Conservation (phyloP, 495 filamentous ascomycete genomes). For the Cercophora scortea region DNA sequence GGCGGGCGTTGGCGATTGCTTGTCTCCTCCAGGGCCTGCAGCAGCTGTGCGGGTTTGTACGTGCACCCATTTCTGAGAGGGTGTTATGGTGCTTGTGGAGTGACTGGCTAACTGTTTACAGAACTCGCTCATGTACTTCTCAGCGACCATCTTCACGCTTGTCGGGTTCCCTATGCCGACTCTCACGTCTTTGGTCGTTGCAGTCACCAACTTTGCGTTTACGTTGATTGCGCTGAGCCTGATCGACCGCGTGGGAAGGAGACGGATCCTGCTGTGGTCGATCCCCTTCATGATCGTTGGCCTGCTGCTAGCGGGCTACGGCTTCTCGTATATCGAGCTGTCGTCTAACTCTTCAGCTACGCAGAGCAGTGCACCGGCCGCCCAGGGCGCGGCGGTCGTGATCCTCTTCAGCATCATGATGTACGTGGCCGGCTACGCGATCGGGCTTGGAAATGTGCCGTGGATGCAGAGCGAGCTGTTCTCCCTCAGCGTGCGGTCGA, state of each 20-base stretch:
- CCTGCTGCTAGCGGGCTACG: slow-evolving; percentile 55
- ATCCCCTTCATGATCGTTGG: slow-evolving; percentile 76
- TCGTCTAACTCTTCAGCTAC: slow-evolving; percentile 17
- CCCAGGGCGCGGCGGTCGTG: slow-evolving; percentile 35
- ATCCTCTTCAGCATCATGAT: slow-evolving; percentile 66
- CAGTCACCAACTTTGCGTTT: slow-evolving; percentile 74
- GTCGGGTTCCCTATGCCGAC: slow-evolving; percentile 76
- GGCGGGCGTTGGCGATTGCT: slow-evolving; percentile 73
- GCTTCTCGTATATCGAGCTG: slow-evolving; percentile 55
- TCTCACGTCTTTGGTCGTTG: slow-evolving; percentile 71
- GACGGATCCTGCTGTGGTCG: slow-evolving; percentile 75
- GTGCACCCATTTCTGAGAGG: slow-evolving; percentile 13
- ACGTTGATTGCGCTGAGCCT: slow-evolving; percentile 67
- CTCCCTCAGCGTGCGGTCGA: slow-evolving; percentile 68
- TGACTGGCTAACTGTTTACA: slow-evolving; percentile 18
- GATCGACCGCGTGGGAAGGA: slow-evolving; percentile 75
- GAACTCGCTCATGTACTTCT: slow-evolving; percentile 95
- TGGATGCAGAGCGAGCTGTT: slow-evolving; percentile 95
- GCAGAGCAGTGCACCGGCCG: background rate
- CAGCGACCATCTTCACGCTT: slow-evolving; percentile 78
- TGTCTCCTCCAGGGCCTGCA: slow-evolving; percentile 83
- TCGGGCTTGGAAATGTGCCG: slow-evolving; percentile 85
- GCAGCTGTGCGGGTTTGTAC: slow-evolving; percentile 80
- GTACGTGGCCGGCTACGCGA: slow-evolving; percentile 80
- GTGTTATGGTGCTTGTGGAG: background rate